Conservation (phyloP, 2,329 filamentous ascomycete genomes). For the Penicillium sp. region DNA sequence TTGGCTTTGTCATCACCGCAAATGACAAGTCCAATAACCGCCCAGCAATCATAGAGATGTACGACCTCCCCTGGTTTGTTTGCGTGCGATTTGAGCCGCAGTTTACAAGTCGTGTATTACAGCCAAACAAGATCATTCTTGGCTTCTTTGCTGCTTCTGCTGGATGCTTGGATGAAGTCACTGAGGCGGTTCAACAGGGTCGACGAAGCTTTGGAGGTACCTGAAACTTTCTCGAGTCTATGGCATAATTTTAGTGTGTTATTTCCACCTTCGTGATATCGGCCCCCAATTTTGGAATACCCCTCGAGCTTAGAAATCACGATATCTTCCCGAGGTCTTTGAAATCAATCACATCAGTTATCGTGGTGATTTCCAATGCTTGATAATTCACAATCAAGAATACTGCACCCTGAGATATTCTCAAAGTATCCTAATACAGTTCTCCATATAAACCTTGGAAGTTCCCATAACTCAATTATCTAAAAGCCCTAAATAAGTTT, state of each 20-base stretch:
- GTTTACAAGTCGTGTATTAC: slow-evolving; percentile 73
- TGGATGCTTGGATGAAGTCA: slow-evolving; percentile 60
- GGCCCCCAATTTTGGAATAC: not conserved
- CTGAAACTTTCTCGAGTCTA: not conserved
- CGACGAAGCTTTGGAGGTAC: slow-evolving; percentile 17
- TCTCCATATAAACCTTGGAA: too few species aligned
- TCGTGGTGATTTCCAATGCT: not conserved
- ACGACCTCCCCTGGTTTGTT: slow-evolving; percentile 82
- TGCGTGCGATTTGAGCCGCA: slow-evolving; percentile 89
- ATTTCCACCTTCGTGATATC: not conserved
- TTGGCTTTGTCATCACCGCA: slow-evolving; percentile 73
- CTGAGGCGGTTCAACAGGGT: slow-evolving; percentile 18
- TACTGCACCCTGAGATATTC: too few species aligned
- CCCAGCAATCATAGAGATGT: slow-evolving; percentile 81
- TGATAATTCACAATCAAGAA: not conserved
- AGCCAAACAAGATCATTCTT: slow-evolving; percentile 74
- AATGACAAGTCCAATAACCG: slow-evolving; percentile 76
- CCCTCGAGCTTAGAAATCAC: not conserved
- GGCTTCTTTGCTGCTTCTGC: slow-evolving; percentile 81
- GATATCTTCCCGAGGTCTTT: not conserved
- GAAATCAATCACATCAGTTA: not conserved
- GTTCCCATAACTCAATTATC: too few species aligned
- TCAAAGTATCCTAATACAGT: too few species aligned
- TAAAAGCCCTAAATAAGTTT: too few species aligned
- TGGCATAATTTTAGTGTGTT: not conserved